phyloP scores from a whole-genome alignment of 495 filamentous ascomycete genomes.

The Annulohypoxylon nitens region DNA sequence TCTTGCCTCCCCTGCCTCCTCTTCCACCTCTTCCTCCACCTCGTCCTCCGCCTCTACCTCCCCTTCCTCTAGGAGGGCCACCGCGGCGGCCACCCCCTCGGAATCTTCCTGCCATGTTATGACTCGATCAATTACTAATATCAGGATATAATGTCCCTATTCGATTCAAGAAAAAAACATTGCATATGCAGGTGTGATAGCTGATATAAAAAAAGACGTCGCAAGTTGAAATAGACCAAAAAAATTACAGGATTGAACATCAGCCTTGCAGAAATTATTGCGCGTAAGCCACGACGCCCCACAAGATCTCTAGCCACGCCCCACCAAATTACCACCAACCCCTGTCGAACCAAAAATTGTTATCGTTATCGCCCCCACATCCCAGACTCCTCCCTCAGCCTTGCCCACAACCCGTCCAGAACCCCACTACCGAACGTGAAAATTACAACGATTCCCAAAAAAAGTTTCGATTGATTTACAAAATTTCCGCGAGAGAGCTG shows the following conservation, averaged over 20 bases:
- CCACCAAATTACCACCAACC: slow-evolving; percentile 9
- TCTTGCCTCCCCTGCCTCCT: slow-evolving; percentile 46
- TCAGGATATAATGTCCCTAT: background rate
- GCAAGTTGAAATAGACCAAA: slow-evolving; percentile 1
- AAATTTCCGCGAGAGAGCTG: slow-evolving; percentile 7
- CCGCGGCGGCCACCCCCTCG: slow-evolving; percentile 47
- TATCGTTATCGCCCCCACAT: slow-evolving; percentile 17
- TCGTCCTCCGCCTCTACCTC: slow-evolving; percentile 43
- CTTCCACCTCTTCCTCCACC: slow-evolving; percentile 54
- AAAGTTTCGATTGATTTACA: slow-evolving; percentile 14
- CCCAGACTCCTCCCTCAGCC: slow-evolving; percentile 26
- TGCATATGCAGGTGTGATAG: background rate
- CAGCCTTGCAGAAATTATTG: slow-evolving; percentile 48
- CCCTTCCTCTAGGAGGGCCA: slow-evolving; percentile 49
- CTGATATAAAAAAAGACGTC: background rate
- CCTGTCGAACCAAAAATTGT: slow-evolving; percentile 9
- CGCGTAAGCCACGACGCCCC: slow-evolving; percentile 21
- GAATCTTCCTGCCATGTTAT: slow-evolving; percentile 42
- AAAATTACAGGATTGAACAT: slow-evolving; percentile 32
- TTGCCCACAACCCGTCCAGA: slow-evolving; percentile 43
- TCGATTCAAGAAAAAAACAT: background rate
- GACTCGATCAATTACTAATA: background rate
- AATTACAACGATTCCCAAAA: slow-evolving; percentile 37
- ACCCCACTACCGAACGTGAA: slow-evolving; percentile 44
- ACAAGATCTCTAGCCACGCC: slow-evolving; percentile 5